Base-by-base conservation (phyloP, 768 basidiomycete species). In the Favolaschia claudopus region DNA sequence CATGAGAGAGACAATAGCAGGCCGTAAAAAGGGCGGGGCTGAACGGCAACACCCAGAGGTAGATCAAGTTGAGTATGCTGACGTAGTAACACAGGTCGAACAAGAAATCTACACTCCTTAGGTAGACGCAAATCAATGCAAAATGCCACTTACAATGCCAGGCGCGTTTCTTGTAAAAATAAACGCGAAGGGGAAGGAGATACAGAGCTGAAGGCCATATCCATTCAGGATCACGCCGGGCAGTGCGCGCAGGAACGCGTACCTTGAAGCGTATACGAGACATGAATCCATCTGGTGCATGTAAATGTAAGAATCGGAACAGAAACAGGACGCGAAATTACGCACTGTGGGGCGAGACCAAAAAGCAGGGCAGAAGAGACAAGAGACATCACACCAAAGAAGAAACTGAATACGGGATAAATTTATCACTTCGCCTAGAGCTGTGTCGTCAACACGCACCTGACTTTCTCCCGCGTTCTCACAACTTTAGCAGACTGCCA, bases 401-500 rank as follows among this genome's bases (percentile, higher is more conserved):
- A 92, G 80, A 99, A 99, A 0, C 93, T 91, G n/a, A n/a, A n/a
- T n/a, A n/a, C n/a, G n/a, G n/a, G n/a, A n/a, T n/a, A n/a, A n/a
- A n/a, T n/a, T n/a, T n/a, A n/a, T n/a, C n/a, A n/a, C n/a, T n/a
- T n/a, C n/a, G n/a, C n/a, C n/a, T n/a, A n/a, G n/a, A n/a, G n/a
- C n/a, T n/a, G n/a, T n/a, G 38, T 31, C 28, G 19, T 29, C 5
- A 15, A 32, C 27, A 7, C 13, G 20, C 27, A 51, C 50, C 50
- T 51, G 32, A 93, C 77, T 72, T 94, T 92, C 65, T 93, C 91
- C 46, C 89, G 84, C 28, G 92, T 91, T 19, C 90, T 83, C 38
- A 93, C 86, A 17, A 91, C 90, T 72, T 93, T 92, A 3, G 95
- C 90, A 14, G 95, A 95, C 67, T 96, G 91, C 97, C 97, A 99